These are phyloP conservation scores for Paralagenidium karlingii DNA, from an alignment of 352 stramenopile species.

Conservation along the genomic window DNA sequence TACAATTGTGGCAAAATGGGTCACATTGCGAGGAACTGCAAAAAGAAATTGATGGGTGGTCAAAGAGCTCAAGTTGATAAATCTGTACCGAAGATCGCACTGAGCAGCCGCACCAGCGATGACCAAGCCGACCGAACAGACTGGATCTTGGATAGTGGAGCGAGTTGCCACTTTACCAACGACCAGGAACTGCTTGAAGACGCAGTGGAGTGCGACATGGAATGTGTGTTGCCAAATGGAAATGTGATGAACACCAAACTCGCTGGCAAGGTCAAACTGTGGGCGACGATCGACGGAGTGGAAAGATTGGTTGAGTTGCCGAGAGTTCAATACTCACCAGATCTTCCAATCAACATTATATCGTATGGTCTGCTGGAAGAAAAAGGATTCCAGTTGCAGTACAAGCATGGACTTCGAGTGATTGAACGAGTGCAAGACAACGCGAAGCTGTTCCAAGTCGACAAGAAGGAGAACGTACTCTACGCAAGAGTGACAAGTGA, in stretches of 20 bases:
- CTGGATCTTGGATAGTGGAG: background rate
- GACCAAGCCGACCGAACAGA: background rate
- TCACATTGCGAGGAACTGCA: too few relatives aligned
- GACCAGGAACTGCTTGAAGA: background rate
- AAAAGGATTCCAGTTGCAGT: background rate
- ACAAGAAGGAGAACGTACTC: background rate
- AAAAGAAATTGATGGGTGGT: background rate
- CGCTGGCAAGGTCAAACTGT: background rate
- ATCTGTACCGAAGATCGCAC: background rate
- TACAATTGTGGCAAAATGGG: background rate
- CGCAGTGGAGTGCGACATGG: background rate
- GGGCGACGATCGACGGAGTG: background rate
- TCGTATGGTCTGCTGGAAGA: background rate
- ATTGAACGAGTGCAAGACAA: background rate
- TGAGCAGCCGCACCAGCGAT: background rate
- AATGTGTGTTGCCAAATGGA: background rate
- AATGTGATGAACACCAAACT: background rate
- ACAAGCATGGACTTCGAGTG: background rate
- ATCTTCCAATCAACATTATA: background rate
- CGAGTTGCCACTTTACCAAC: background rate
- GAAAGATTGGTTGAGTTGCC: background rate
- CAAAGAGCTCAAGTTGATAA: background rate
- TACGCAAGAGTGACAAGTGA: background rate
- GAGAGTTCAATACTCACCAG: background rate
- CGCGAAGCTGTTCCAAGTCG: background rate